Evolutionary conservation across 371 early-diverging fungal genomes (phyloP).

Genomic region (Catenaria anguillulae): DNA sequence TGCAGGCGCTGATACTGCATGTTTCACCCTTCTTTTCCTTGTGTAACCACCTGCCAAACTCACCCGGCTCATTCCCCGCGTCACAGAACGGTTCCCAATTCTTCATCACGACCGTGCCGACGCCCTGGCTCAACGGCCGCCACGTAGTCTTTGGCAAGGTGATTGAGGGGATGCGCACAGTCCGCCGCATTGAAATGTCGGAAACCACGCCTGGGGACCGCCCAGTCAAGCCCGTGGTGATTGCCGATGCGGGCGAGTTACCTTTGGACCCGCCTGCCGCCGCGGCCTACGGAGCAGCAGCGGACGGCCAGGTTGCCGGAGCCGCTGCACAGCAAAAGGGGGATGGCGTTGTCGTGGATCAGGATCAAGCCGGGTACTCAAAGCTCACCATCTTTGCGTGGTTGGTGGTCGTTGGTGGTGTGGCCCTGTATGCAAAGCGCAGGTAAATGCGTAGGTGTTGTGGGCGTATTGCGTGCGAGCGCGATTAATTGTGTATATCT

Average conservation of each 20-base stretch:
- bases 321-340: neutral
- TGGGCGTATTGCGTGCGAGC: too few species aligned
- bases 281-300: neutral
- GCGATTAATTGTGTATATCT: too few species aligned
- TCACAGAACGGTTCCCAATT: constrained; percentile 90
- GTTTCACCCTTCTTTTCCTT: too few species aligned
- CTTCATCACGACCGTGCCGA: constrained; percentile 79
- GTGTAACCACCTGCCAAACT: too few species aligned
- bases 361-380: too few species aligned
- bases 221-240: neutral
- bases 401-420: too few species aligned
- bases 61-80: constrained; percentile 25
- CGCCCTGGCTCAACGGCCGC: constrained; percentile 92
- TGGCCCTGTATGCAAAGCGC: too few species aligned
- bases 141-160: constrained; percentile 99
- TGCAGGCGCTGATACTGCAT: constrained; percentile 37
- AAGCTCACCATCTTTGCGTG: too few species aligned
- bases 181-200: neutral
- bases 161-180: constrained; percentile 35
- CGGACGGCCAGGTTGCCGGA: too few species aligned
- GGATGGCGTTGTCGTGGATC: too few species aligned
- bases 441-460: too few species aligned
- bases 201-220: neutral
- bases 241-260: neutral
- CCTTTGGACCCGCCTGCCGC: neutral